phyloP scores from a whole-genome alignment of 495 filamentous ascomycete species.

The Wilcoxina mikolae region DNA sequence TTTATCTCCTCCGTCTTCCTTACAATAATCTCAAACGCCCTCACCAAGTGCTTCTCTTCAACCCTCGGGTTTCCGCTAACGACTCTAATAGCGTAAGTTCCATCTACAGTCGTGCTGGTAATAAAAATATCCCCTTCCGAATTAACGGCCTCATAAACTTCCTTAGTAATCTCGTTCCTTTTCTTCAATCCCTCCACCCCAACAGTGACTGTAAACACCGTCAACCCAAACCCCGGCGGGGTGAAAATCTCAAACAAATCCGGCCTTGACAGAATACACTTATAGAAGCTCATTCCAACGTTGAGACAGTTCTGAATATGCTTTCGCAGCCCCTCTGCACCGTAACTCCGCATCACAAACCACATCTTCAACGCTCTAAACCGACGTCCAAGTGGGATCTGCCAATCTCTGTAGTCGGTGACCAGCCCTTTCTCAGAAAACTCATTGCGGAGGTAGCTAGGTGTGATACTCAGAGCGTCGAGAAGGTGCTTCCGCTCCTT shows the following conservation, averaged over 20 bases:
- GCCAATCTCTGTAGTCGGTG: conserved; percentile 97
- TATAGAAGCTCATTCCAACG: conserved; percentile 56
- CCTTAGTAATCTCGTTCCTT: conserved; percentile 54
- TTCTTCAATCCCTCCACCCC: conserved; percentile 19
- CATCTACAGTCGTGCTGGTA: conserved; percentile 62
- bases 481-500: conserved; percentile 59
- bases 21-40: conserved; percentile 67
- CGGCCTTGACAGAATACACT: conserved; percentile 39
- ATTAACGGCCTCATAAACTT: conserved; percentile 66
- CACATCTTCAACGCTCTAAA: conserved; percentile 90
- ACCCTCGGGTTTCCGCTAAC: conserved; percentile 51
- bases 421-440: conserved; percentile 72
- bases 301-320: conserved; percentile 53
- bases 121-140: conserved; percentile 65
- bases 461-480: conserved; percentile 65
- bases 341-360: conserved; percentile 87
- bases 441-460: conserved; percentile 65
- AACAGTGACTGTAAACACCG: conserved; percentile 48
- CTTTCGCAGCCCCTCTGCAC: conserved; percentile 58
- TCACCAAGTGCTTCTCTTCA: conserved; percentile 54
- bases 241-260: conserved; percentile 71
- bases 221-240: conserved; percentile 62
- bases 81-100: conserved; percentile 65
- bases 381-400: conserved; percentile 85
- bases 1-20: conserved; percentile 49